Base-by-base conservation (phyloP, 176 grass and related monocot species). In the Bolboschoenus planiculmis region DNA sequence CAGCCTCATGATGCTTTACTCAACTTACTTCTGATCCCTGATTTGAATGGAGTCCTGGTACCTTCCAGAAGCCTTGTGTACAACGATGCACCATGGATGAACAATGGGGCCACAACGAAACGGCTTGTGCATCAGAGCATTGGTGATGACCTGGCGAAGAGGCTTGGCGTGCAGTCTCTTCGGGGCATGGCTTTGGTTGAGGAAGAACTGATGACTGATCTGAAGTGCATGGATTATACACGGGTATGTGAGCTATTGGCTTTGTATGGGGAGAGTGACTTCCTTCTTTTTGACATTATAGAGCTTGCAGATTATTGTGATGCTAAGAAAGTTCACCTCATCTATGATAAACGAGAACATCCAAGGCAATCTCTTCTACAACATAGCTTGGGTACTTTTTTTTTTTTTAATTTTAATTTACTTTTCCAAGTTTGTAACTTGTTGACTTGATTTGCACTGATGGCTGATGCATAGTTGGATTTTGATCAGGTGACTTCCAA, bases 311-410 rank as follows among this genome's bases (percentile, higher is more conserved):
- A 97, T 71, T 83, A 83, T 83, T 94, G 95, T 91, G 94, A 88
- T 53, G 87, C 95, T 83, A 97, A 92, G 66, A 97, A 97, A 91
- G 82, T 97, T 57, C 92, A 92, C 76, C 81, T 97, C 30, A 93
- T 97, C 56, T 94, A 97, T 93, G 95, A 97, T 81, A 97, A 94
- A 90, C 84, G 95, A 66, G 88, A 94, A 62, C 95, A 97, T 89
- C 87, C 92, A 39, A 90, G 91, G 63, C 92, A 94, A 85, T 94
- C 95, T 42, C 86, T 97, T 78, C 89, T 97, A 78, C 90, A 97
- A 79, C 95, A 97, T 53, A 97, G 73, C 88, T 86, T 97, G 85
- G 95, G 95, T 97, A 94, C 78, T 67, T 48, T 70, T 40, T 18
- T 3, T 84, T 72, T 85, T 54, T 56, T n/a, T n/a, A n/a, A 0